These are phyloP conservation scores for Colletotrichum cuscutae DNA, from an alignment of 2,329 filamentous ascomycete genomes.

Conservation along the genomic window DNA sequence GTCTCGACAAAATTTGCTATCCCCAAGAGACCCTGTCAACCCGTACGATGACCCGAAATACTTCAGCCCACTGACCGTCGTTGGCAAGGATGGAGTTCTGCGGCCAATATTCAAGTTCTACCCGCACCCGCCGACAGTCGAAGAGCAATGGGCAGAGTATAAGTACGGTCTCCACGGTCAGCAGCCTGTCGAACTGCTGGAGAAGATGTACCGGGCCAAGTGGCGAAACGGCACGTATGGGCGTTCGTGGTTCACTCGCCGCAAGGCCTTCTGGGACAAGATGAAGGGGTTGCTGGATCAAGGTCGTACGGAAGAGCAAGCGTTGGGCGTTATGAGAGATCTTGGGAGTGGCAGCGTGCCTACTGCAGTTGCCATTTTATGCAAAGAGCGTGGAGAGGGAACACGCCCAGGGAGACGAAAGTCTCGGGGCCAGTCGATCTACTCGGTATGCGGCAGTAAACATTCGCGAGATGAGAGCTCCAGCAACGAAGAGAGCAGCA, in stretches of 20 bases:
- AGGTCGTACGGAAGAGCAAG: conserved; percentile 22
- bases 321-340: conserved; percentile 5
- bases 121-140: conserved; percentile 14
- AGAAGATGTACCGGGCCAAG: conserved; percentile 22
- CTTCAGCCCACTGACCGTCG: conserved; percentile 12
- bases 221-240: conserved; percentile 27
- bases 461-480: background rate
- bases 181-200: conserved; percentile 22
- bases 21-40: background rate
- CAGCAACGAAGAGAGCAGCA: background rate
- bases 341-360: conserved; percentile 7
- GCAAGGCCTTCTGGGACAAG: conserved; percentile 31
- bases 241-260: conserved; percentile 31
- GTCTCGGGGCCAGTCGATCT: background rate
- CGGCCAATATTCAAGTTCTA: conserved; percentile 28
- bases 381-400: background rate
- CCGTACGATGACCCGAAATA: conserved; percentile 23
- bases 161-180: conserved; percentile 22
- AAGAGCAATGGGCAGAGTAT: conserved; percentile 35
- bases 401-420: background rate
- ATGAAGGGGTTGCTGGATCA: conserved; percentile 17
- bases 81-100: background rate
- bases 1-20: background rate
- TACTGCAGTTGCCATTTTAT: conserved; percentile 8
- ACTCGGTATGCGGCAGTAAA: background rate